phyloP scores from a whole-genome alignment of 2,329 filamentous ascomycete species.

The Exophiala sp. region DNA sequence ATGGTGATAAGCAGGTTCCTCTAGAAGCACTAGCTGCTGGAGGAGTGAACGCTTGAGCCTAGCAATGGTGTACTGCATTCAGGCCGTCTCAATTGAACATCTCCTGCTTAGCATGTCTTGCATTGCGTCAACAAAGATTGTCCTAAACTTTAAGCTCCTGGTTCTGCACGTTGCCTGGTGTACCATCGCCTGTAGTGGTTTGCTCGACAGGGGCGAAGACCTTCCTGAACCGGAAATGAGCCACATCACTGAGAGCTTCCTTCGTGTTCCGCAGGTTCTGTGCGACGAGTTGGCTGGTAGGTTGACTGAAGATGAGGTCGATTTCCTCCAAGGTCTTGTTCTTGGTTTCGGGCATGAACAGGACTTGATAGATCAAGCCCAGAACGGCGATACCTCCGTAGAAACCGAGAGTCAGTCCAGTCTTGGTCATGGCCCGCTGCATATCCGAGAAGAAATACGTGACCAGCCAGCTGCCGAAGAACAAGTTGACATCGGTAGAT shows the following conservation, averaged over 20 bases:
- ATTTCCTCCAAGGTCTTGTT: slow-evolving; percentile 74
- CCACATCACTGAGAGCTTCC: slow-evolving; percentile 45
- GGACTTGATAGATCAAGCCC: slow-evolving; percentile 67
- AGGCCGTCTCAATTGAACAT: too few relatives aligned
- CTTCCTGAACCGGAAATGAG: slow-evolving; percentile 45
- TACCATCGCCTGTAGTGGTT: background rate
- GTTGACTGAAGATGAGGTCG: slow-evolving; percentile 62
- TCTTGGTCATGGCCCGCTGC: slow-evolving; percentile 64
- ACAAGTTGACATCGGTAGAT: slow-evolving; percentile 63
- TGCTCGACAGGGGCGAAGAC: slow-evolving; percentile 40
- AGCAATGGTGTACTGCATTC: background rate
- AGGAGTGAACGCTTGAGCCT: slow-evolving; percentile 8
- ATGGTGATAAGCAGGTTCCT: background rate
- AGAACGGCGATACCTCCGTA: slow-evolving; percentile 70
- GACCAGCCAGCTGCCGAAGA: slow-evolving; percentile 68
- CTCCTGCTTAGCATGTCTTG: background rate
- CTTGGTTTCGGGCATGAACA: slow-evolving; percentile 73
- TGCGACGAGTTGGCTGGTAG: slow-evolving; percentile 60
- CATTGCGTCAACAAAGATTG: background rate
- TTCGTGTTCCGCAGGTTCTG: slow-evolving; percentile 52
- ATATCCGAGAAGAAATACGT: slow-evolving; percentile 73
- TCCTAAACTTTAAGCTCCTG: slow-evolving; percentile 1
- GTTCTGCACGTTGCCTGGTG: background rate
- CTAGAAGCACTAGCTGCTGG: background rate
- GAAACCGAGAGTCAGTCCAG: slow-evolving; percentile 66